Base-by-base conservation (phyloP, 352 stramenopile species). In the Globisporangium barbulae region DNA sequence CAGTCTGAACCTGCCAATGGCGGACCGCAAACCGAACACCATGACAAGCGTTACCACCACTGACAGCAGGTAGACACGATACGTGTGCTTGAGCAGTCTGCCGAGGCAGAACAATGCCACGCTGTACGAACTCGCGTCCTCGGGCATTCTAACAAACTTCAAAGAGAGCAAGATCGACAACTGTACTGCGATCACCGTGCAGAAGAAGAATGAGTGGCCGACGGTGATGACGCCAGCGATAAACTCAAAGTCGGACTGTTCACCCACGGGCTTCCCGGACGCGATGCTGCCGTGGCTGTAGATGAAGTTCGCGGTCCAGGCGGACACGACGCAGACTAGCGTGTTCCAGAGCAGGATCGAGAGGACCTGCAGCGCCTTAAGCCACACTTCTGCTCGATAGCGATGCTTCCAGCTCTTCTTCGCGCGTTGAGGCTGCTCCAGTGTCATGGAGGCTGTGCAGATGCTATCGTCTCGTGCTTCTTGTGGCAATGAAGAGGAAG, bases 81-180 rank as follows among this genome's bases (percentile, higher is more conserved):
- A 37, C 17, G 41, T 61, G 30, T 61, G 52, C 9, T 53, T 61
- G 25, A 68, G 58, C 68, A 56, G 3, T 62, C 33, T 10, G 25
- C 35, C 30, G 33, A 64, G 8, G 39, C 63, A 69, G 17, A 69
- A 60, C 28, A 56, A 47, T 2, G 37, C 21, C 31, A 42, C 59
- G 3, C 50, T 61, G 54, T 53, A 61, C 10, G 31, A 31, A 3
- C 17, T 48, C n/a, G 8, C 28, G n/a, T 30, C 31, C 8, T 69
- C 44, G 47, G 64, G 64, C 28, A 41, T 35, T 5, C 52, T 12
- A 5, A 65, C 31, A 41, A 73, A 54, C 5, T 62, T 45, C 30
- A 72, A 59, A 0, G 63, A 59, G 53, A 55, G 65, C 4, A 76
- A n/a, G 1, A 59, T 52, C 1, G 69, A 63, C 41, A 68, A 25